These are phyloP conservation scores for Rhizophagus sp. DNA, from an alignment of 192 early-diverging fungal species.

Conservation along the genomic window DNA sequence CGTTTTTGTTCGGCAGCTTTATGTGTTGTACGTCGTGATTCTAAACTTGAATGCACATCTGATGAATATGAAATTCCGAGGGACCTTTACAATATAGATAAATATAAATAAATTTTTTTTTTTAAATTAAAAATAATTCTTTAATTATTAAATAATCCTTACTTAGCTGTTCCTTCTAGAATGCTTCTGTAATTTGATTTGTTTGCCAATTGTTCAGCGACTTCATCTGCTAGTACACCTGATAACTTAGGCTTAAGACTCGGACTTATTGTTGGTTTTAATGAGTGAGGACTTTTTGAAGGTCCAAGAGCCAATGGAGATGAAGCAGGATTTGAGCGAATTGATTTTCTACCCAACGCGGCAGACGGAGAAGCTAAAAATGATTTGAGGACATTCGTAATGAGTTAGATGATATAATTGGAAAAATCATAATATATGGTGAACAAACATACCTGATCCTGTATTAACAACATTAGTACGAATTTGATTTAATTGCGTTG, in stretches of 20 bases:
- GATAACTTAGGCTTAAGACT: slow-evolving; percentile 46
- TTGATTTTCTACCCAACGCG: slow-evolving; percentile 25
- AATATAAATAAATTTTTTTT: neutral
- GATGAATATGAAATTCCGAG: slow-evolving; percentile 74
- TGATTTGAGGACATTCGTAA: neutral
- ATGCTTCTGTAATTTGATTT: slow-evolving; percentile 85
- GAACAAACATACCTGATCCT: neutral
- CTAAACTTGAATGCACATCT: slow-evolving; percentile 77
- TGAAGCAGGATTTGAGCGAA: slow-evolving; percentile 28
- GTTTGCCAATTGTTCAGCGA: slow-evolving; percentile 48
- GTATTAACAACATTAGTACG: neutral
- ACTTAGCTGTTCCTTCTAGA: slow-evolving; percentile 82
- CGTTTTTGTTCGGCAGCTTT: slow-evolving; percentile 97
- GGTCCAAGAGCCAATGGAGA: slow-evolving; percentile 33
- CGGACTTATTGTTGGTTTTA: slow-evolving; percentile 47
- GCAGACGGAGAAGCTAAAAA: slow-evolving; percentile 18
- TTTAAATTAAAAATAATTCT: neutral
- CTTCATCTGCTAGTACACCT: slow-evolving; percentile 37
- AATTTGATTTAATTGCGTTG: neutral
- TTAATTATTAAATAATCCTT: slow-evolving; percentile 31
- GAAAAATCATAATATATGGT: neutral
- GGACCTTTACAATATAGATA: slow-evolving; percentile 37
- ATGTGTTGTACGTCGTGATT: slow-evolving; percentile 84
- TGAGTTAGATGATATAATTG: neutral
- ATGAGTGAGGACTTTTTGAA: slow-evolving; percentile 34